These are phyloP conservation scores for Ogataea trehaloabstinens DNA, from an alignment of 805 yeast species.

Conservation along the genomic window DNA sequence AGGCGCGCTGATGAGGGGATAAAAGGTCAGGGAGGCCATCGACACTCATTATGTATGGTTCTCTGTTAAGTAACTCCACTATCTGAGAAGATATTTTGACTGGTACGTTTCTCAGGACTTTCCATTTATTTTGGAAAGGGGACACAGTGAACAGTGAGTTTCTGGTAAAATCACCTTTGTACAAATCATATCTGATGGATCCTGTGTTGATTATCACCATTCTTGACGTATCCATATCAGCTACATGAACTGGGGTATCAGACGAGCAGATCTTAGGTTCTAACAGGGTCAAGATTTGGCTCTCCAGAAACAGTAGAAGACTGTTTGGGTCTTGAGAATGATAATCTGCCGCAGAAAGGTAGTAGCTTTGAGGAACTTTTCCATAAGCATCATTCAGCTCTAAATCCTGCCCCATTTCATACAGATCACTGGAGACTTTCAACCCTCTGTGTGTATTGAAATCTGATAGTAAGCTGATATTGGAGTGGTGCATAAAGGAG, in stretches of 20 bases:
- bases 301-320: conserved; percentile 58
- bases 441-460: conserved; percentile 60
- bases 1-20: conserved; percentile 26
- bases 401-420: conserved; percentile 40
- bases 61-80: conserved; percentile 54
- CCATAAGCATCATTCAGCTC: conserved; percentile 60
- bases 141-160: conserved; percentile 81
- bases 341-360: conserved; percentile 64
- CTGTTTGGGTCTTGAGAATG: conserved; percentile 47
- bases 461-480: conserved; percentile 21
- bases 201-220: conserved; percentile 80
- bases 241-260: conserved; percentile 5
- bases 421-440: conserved; percentile 43
- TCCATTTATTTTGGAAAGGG: conserved; percentile 85
- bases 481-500: conserved; percentile 67
- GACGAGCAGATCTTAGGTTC: conserved; percentile 24
- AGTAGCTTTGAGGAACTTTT: conserved; percentile 62
- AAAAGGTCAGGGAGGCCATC: conserved; percentile 10
- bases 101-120: conserved; percentile 57
- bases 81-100: conserved; percentile 53
- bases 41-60: conserved; percentile 35
- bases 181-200: conserved; percentile 80
- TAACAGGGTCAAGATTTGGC: conserved; percentile 43
- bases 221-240: conserved; percentile 38
- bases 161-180: conserved; percentile 76